Base-by-base conservation (phyloP, 768 basidiomycete genomes). In the Clitopilus passeckerianus region DNA sequence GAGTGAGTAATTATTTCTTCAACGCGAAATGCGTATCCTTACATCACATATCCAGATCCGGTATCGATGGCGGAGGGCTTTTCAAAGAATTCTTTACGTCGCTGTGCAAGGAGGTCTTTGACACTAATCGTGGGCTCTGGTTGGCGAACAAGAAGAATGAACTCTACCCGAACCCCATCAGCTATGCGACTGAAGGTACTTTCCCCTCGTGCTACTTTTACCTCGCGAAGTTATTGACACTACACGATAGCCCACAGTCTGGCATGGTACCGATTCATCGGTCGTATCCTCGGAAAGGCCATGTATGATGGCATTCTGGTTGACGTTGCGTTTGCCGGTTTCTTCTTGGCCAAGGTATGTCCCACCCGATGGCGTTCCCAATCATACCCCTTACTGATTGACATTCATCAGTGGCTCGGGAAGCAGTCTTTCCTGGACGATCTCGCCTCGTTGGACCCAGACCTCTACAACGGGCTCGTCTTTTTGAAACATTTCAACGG, bases 1-100 rank as follows among this genome's bases (percentile, higher is more conserved):
- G 92, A 96, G 92, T 95, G 67, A 71, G 89, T 77, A 56, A 59
- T 53, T 24, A 23, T 44, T 35, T 43, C 53, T 50, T 53, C 6
- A 15, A 43, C 6, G 41, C 6, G 52, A 43, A 34, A 34, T 14
- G 5, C 23, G 24, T 34, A 5, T 27, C 2, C 18, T 15, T 14
- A 43, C 18, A 22, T 6, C 44, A 22, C 60, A 4, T 35, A 30
- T 23, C 58, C 60, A 91, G 90, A 70, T 86, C 89, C 16, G 96
- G 95, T 0, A 96, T 98, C 33, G 96, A 98, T 63, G 95, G 96
- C 1, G 95, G 97, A 1, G 97, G 97, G 0, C 87, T 98, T 5
- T 98, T 97, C 79, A 99, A 98, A 70, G 97, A 98, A 71, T 97
- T 98, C 65, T 84, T 98, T 67, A 99, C 95, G 1, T 92, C 90